A percentile compares a stretch with the other conserved stretches of the same genome.
Conservation (phyloP, 1,284 basidiomycete species). For the Naganishia sp. region DNA sequence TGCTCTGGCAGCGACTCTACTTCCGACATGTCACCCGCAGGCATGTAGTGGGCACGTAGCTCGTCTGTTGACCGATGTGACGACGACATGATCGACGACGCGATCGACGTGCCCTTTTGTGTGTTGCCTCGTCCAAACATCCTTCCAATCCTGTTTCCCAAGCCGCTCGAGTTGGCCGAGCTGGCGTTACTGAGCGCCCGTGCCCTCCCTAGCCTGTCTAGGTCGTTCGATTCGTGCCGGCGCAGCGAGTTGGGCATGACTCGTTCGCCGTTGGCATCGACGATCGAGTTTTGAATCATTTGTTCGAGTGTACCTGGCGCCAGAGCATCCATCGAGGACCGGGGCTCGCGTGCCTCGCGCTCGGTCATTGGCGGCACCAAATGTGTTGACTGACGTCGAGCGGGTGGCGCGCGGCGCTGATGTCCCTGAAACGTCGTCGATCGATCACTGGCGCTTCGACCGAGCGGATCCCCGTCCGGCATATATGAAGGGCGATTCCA, state of each 20-base stretch:
- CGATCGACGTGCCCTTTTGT: conserved; percentile 15
- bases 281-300: conserved; percentile 28
- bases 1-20: conserved; percentile 20
- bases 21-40: conserved; percentile 23
- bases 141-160: conserved; percentile 37
- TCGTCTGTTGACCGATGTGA: conserved; percentile 22
- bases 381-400: conserved; percentile 39
- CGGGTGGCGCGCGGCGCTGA: conserved; percentile 33
- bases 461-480: conserved; percentile 22
- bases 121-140: conserved; percentile 32
- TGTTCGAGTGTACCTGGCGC: conserved; percentile 12
- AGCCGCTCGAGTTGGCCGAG: conserved; percentile 36
- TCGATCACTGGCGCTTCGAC: conserved; percentile 32
- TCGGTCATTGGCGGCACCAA: conserved; percentile 37
- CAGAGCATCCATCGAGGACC: conserved; percentile 25
- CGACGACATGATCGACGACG: conserved; percentile 14
- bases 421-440: conserved; percentile 25
- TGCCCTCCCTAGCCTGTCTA: conserved; percentile 39
- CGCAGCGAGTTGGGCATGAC: conserved; percentile 19
- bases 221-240: conserved; percentile 43
- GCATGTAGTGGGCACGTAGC: conserved; percentile 19
- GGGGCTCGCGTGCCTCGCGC: conserved; percentile 29
- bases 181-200: conserved; percentile 43
- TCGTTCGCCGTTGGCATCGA: conserved; percentile 27
- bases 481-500: neutral